Evolutionary conservation across 768 basidiomycete species (phyloP), one percentile per base, ranked within the genome.

Genomic region (Boletus fagicola): DNA sequence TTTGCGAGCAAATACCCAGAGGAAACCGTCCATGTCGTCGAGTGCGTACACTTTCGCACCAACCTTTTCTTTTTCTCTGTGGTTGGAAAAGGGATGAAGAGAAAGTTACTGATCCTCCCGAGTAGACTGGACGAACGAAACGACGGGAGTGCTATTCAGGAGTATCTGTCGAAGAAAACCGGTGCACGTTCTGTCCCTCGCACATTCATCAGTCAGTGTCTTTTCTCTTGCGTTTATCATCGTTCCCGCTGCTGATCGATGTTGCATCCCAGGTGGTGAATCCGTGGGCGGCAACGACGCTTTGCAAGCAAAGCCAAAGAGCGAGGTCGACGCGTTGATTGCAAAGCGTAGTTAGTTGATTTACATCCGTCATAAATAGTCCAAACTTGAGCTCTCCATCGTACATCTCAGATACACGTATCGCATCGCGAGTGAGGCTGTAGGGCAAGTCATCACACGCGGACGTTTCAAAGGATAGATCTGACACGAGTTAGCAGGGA

Each of bases 171-270:
- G 2, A 53, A 80, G 62, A 87, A 84, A 79, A 88, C 88, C 0
- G 78, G 78, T 0, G 90, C 88, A 62, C 70, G 81, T 22, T 87
- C 86, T 12, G 91, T 93, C 6, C 91, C 91, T 31, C 88, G 84
- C 66, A 78, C 90, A 56, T 93, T 90, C 75, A 80, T 92, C 66
- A 80, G 88, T 90, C 58, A 51, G 78, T 68, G 4, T 51, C 31
- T 24, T n/a, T 33, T 28, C 6, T 9, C 3, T 31, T 33, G n/a
- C 6, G 6, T 11, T 15, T 35, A 0, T 36, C 24, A 0, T 16
- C 22, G 24, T 45, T 13, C 38, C 10, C 2, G 7, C 7, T 18
- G 3, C 36, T 59, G 12, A 53, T 13, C 10, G 2, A 0, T 42
- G 6, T 7, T 3, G 26, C 15, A 39, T 55, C 22, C n/a, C 24